Base-by-base conservation (phyloP, 306 rosid species). In the Castanospermum australe region DNA sequence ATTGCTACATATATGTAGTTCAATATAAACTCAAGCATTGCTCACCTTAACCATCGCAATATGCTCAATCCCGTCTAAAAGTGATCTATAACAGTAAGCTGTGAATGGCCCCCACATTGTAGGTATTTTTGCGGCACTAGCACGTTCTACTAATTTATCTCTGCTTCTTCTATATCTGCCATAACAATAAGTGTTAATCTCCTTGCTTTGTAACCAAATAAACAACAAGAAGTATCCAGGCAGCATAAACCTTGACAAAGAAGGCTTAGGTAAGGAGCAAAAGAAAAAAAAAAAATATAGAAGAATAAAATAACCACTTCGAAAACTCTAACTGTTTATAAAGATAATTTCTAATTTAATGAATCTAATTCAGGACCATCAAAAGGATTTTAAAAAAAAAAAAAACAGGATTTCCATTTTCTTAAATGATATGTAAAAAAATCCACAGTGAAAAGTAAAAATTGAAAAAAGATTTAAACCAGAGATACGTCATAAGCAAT, bases 21-120 rank as follows among this genome's bases (percentile, higher is more conserved):
- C 13, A 25, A n/a, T 44, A 25, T 30, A 42, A 72, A 32, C 42
- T 73, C 60, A 69, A 51, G 61, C 24, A 57, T 44, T 54, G 30
- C 89, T 71, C 86, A 95, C 99, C 90, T 95, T 95, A 73, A 93
- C 99, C 99, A 95, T 95, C 57, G 98, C 99, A 86, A 93, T 90
- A 76, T 95, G 99, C 81, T 95, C 99, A 39, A 92, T 93, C 70
- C 98, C 98, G 15, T 95, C 99, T 13, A 93, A 35, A 79, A 91
- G 73, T 18, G 99, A 93, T 60, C 77, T 87, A 83, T 91, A 95
- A 71, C 99, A 95, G 86, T 87, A 84, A 55, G 99, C 80, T 25
- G 86, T 85, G 76, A 88, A 95, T 33, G 98, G 97, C 67, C 99
- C 99, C 99, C 99, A 95, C 89, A 72, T 86, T 66, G 99, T 95